These are phyloP conservation scores for Alternaria novae-zelandiae DNA, from an alignment of 2,329 filamentous ascomycete genomes.

Conservation along the genomic window DNA sequence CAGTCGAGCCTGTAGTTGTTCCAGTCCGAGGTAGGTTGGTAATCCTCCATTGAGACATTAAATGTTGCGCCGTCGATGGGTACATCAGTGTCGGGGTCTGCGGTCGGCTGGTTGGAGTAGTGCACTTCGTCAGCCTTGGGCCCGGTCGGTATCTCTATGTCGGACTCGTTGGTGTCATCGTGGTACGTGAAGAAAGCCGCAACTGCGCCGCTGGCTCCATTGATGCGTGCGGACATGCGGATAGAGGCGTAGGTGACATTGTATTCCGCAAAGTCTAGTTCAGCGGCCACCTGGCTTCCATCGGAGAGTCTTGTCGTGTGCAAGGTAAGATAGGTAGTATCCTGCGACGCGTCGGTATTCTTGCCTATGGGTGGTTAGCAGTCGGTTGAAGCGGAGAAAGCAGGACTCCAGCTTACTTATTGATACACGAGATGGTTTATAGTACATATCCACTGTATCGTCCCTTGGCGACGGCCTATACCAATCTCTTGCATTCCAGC, in stretches of 20 bases:
- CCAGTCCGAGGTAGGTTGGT: slow-evolving; percentile 6
- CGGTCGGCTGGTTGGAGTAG: slow-evolving; percentile 17
- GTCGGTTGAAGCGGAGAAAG: not conserved
- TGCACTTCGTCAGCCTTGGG: not conserved
- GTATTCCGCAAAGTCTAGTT: slow-evolving; percentile 15
- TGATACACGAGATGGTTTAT: slow-evolving; percentile 4
- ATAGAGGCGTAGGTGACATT: slow-evolving; percentile 18
- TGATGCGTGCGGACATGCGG: slow-evolving; percentile 13
- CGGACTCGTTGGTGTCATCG: slow-evolving; percentile 16
- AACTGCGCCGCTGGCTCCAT: slow-evolving; percentile 13
- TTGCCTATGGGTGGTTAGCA: not conserved
- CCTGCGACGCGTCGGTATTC: not conserved
- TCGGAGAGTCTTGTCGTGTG: slow-evolving; percentile 7
- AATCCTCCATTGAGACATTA: slow-evolving; percentile 6
- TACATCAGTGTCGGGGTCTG: slow-evolving; percentile 4
- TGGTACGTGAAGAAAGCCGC: slow-evolving; percentile 21
- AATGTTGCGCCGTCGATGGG: slow-evolving; percentile 15
- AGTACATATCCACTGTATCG: slow-evolving; percentile 8
- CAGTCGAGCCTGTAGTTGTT: slow-evolving; percentile 19
- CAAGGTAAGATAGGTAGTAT: slow-evolving; percentile 6
- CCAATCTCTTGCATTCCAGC: slow-evolving; percentile 14
- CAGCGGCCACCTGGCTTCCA: slow-evolving; percentile 9
- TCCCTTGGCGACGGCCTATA: not conserved
- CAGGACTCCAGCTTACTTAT: slow-evolving; percentile 5
- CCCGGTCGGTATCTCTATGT: slow-evolving; percentile 19